phyloP scores from a whole-genome alignment of 768 basidiomycete genomes.

The Kwoniella sp. region DNA sequence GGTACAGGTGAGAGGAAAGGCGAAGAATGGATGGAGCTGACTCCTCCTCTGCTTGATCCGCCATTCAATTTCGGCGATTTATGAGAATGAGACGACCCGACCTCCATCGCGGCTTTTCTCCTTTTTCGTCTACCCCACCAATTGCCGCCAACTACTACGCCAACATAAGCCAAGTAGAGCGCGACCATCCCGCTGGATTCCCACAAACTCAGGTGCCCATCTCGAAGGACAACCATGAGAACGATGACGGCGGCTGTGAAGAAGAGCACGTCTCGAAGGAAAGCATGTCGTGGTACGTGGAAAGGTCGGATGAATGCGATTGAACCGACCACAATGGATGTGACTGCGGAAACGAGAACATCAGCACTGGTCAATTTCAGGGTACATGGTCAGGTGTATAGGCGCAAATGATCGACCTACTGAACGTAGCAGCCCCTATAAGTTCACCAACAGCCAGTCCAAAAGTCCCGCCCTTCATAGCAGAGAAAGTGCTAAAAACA shows the following conservation, averaged over 20 bases:
- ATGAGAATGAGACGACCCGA: slow-evolving; percentile 28
- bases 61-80: slow-evolving; percentile 47
- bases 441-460: slow-evolving; percentile 92
- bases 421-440: slow-evolving; percentile 91
- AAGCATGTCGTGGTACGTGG: slow-evolving; percentile 73
- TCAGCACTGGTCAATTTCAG: neutral
- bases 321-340: slow-evolving; percentile 93
- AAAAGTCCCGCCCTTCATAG: slow-evolving; percentile 81
- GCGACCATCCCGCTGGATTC: slow-evolving; percentile 73
- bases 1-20: slow-evolving; percentile 13
- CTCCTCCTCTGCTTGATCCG: slow-evolving; percentile 60
- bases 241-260: slow-evolving; percentile 79
- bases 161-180: slow-evolving; percentile 76
- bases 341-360: slow-evolving; percentile 57
- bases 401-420: slow-evolving; percentile 27
- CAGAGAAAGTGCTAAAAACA: slow-evolving; percentile 92
- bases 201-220: slow-evolving; percentile 69
- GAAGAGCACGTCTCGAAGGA: slow-evolving; percentile 92
- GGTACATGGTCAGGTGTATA: neutral
- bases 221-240: slow-evolving; percentile 75
- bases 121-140: slow-evolving; percentile 69
- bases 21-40: slow-evolving; percentile 56
- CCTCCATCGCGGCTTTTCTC: slow-evolving; percentile 56
- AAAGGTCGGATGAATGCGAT: slow-evolving; percentile 98
- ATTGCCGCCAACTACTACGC: slow-evolving; percentile 70